Percentiles rank a stretch among this genome's conserved stretches.
phyloP scores from a whole-genome alignment of 2,329 filamentous ascomycete genomes.

The Aspergillus versicolor region DNA sequence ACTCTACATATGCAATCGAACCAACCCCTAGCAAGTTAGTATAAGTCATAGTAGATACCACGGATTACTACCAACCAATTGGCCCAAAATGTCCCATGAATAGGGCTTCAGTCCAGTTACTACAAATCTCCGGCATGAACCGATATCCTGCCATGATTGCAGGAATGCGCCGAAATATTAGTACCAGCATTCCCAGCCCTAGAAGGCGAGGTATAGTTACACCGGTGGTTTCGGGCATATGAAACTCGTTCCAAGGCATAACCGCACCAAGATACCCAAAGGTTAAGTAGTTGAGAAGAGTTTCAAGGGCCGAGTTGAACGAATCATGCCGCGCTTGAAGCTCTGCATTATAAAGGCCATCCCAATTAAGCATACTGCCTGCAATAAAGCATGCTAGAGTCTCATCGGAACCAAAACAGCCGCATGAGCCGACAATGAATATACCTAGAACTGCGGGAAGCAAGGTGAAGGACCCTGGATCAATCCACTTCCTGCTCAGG shows the following conservation, averaged over 20 bases:
- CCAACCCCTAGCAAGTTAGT: conserved; percentile 37
- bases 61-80: conserved; percentile 31
- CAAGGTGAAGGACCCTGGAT: conserved; percentile 55
- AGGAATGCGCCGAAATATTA: conserved; percentile 58
- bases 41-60: neutral
- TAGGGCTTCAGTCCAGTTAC: conserved; percentile 58
- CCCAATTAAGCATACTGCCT: conserved; percentile 62
- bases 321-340: conserved; percentile 58
- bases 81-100: conserved; percentile 60
- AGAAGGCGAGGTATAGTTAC: conserved; percentile 54
- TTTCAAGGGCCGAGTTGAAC: conserved; percentile 59
- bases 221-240: conserved; percentile 53
- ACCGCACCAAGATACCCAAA: conserved; percentile 61
- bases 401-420: conserved; percentile 59
- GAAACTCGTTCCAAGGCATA: conserved; percentile 57
- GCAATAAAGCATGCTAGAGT: conserved; percentile 62
- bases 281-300: conserved; percentile 59
- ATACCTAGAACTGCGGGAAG: conserved; percentile 55
- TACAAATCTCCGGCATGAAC: conserved; percentile 53
- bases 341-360: conserved; percentile 59
- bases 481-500: conserved; percentile 51
- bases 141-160: conserved; percentile 56
- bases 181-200: conserved; percentile 52
- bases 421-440: conserved; percentile 59
- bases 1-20: conserved; percentile 49